Conservation (phyloP, 1,139 yeast species). For the Sugiyamaella pinicola region DNA sequence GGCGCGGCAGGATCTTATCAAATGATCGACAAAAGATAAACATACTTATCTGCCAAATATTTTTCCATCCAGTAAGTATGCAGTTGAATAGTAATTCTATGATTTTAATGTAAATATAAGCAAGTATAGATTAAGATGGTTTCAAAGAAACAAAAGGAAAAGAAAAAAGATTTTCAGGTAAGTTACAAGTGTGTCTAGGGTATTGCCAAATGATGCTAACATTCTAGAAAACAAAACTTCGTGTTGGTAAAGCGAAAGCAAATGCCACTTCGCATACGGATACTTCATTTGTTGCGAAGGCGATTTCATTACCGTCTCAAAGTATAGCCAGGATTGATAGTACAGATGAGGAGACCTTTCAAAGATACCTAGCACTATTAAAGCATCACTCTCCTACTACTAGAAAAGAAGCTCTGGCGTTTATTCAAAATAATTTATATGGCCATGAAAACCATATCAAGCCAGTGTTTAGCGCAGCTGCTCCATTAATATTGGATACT, state of each 20-base stretch:
- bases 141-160: constrained; percentile 59
- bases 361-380: constrained; percentile 56
- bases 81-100: no score
- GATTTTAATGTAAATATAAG: no score
- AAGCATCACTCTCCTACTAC: constrained; percentile 78
- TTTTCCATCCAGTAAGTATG: not conserved
- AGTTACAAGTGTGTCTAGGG: constrained; percentile 23
- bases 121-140: no score
- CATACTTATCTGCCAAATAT: not conserved
- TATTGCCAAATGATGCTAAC: not conserved
- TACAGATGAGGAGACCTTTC: constrained; percentile 38
- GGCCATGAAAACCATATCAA: constrained; percentile 47
- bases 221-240: constrained; percentile 67
- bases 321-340: constrained; percentile 29
- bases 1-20: not conserved
- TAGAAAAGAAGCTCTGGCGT: constrained; percentile 68
- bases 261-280: constrained; percentile 78
- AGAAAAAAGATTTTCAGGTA: constrained; percentile 67
- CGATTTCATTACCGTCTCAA: constrained; percentile 42
- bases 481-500: constrained; percentile 63
- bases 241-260: constrained; percentile 81
- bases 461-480: constrained; percentile 56
- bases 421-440: constrained; percentile 31
- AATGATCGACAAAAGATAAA: constrained; percentile 16
- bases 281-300: constrained; percentile 77